A percentile compares a stretch with the other conserved stretches of the same genome.
Conservation (phyloP, 352 stramenopile species). For the Peronospora belbahrii region DNA sequence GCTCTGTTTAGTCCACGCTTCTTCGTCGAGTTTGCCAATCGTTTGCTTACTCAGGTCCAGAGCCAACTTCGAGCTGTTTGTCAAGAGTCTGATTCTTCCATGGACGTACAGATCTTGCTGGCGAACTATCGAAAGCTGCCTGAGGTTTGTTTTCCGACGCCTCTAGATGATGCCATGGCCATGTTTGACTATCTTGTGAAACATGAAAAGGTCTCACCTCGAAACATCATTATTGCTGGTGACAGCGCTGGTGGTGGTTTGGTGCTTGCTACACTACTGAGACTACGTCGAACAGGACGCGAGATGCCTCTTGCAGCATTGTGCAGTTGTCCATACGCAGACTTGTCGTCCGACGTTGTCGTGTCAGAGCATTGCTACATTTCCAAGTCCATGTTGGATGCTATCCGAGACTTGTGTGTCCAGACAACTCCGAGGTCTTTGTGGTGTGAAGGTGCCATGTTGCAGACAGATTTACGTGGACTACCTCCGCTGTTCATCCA, state of each 20-base stretch:
- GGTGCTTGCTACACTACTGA: slow-evolving; percentile 35
- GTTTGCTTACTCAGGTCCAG: slow-evolving; percentile 21
- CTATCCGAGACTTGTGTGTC: slow-evolving; percentile 30
- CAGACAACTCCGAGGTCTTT: slow-evolving; percentile 4
- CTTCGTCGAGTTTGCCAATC: slow-evolving; percentile 42
- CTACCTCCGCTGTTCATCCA: slow-evolving; percentile 44
- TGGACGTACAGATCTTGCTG: slow-evolving; percentile 44
- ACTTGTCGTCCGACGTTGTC: slow-evolving; percentile 25
- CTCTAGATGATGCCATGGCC: slow-evolving; percentile 38
- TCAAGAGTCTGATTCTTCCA: background rate
- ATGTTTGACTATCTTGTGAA: slow-evolving; percentile 41
- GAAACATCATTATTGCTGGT: slow-evolving; percentile 34
- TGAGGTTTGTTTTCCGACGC: slow-evolving; percentile 31
- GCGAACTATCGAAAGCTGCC: slow-evolving; percentile 64
- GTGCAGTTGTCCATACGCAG: slow-evolving; percentile 43
- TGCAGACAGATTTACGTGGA: slow-evolving; percentile 31
- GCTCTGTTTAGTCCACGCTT: slow-evolving; percentile 43
- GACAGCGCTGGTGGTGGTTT: slow-evolving; percentile 50
- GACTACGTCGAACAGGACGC: slow-evolving; percentile 19
- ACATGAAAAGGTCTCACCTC: slow-evolving; percentile 18
- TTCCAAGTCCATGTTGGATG: slow-evolving; percentile 29
- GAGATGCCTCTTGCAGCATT: slow-evolving; percentile 29
- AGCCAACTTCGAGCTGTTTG: slow-evolving; percentile 6
- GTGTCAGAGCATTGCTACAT: slow-evolving; percentile 45
- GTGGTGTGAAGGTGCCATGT: slow-evolving; percentile 33